These are phyloP conservation scores for Nevesoporus exiguus DNA, from an alignment of 768 basidiomycete genomes.

Conservation along the genomic window DNA sequence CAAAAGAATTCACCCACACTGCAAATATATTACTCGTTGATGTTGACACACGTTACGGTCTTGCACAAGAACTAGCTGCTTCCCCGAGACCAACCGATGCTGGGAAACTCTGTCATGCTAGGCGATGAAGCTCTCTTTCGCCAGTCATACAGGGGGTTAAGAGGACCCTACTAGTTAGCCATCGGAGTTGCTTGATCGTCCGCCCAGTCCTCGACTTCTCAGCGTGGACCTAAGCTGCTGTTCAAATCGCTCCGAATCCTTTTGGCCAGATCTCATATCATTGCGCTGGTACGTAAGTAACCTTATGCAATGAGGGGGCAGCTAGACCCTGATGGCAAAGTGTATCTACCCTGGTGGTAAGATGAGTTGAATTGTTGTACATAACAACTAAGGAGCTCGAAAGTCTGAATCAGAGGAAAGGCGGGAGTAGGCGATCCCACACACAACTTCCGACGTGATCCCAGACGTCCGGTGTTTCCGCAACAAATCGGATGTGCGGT, in stretches of 20 bases:
- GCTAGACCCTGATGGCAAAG: background rate
- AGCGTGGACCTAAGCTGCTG: too few relatives aligned
- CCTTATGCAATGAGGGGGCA: background rate
- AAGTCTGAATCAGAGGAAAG: too few relatives aligned
- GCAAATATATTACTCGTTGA: constrained; percentile 3
- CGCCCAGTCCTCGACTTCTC: background rate
- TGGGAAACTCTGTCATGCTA: constrained; percentile 6
- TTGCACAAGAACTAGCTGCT: background rate
- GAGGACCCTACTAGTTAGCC: background rate
- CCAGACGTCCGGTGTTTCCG: too few relatives aligned
- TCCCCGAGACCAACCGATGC: constrained; percentile 9
- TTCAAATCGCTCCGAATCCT: background rate
- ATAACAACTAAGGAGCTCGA: too few relatives aligned
- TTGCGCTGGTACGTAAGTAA: background rate
- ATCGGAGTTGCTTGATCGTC: background rate
- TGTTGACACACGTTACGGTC: constrained; percentile 11
- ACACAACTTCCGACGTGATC: too few relatives aligned
- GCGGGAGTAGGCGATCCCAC: too few relatives aligned
- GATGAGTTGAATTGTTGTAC: too few relatives aligned
- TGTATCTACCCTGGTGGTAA: too few relatives aligned
- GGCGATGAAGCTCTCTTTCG: background rate
- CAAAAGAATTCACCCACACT: background rate
- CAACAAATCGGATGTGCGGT: too few relatives aligned
- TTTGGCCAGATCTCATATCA: background rate
- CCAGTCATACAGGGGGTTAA: background rate